Percentiles rank a stretch among this genome's conserved stretches.
Conservation (phyloP, 164 flowering plant genomes). For the Sedum album region DNA sequence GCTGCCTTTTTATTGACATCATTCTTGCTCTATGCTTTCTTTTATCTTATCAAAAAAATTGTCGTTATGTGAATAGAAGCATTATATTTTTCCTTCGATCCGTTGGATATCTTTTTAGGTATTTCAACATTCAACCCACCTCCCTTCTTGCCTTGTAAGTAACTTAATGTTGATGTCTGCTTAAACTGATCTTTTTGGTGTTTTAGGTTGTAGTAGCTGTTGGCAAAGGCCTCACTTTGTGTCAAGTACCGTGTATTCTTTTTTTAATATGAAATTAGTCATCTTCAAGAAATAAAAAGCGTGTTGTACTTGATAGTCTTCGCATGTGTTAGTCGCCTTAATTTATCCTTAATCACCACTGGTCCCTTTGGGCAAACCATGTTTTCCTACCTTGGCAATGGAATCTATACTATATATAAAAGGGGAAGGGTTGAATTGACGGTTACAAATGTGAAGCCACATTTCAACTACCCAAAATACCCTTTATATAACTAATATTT, state of each 20-base stretch:
- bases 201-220: no score
- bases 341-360: not conserved
- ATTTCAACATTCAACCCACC: no score
- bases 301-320: not conserved
- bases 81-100: not conserved
- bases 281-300: no score
- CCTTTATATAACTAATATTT: no score
- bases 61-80: not conserved
- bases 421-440: no score
- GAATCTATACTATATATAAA: no score
- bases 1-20: not conserved
- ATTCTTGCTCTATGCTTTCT: not conserved
- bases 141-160: not conserved
- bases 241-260: no score
- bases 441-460: no score
- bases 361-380: not conserved
- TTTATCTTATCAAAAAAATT: not conserved
- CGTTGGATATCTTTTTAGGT: not conserved
- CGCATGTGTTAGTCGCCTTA: not conserved
- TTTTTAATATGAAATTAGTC: no score
- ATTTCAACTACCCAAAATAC: not conserved
- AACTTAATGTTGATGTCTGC: no score
- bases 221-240: no score
- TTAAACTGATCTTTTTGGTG: no score
- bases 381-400: not conserved